Percentiles rank a stretch among this genome's conserved stretches.
Conservation (phyloP, 1,139 yeast genomes). For the Yarrowia galli region DNA sequence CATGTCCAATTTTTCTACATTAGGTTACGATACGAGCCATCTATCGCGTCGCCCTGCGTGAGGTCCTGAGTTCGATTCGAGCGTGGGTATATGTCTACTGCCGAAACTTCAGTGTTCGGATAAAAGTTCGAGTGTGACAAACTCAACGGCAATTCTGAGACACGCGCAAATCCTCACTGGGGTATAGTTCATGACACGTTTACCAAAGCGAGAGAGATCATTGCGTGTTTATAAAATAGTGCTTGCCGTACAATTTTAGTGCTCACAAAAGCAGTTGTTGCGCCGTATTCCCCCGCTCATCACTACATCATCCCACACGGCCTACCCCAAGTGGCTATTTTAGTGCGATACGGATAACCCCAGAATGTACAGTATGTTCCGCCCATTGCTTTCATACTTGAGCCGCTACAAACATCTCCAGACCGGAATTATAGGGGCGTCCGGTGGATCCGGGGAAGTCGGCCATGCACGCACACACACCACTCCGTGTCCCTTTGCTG, state of each 20-base stretch:
- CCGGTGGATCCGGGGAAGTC: background rate
- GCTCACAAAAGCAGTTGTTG: background rate
- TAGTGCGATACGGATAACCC: background rate
- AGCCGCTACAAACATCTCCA: constrained; percentile 1
- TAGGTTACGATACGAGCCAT: constrained; percentile 25
- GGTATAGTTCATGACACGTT: constrained; percentile 30
- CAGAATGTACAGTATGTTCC: background rate
- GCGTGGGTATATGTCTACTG: background rate
- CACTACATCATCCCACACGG: background rate
- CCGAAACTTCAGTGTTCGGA: background rate
- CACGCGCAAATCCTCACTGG: constrained; percentile 2
- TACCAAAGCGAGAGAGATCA: constrained; percentile 4
- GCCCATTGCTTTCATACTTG: background rate
- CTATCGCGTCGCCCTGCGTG: constrained; percentile 5
- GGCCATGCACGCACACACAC: background rate
- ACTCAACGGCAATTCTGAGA: constrained; percentile 17
- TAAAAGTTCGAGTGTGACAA: background rate
- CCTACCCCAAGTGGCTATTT: background rate
- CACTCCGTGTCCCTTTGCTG: background rate
- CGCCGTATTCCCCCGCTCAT: constrained; percentile 7
- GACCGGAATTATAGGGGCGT: constrained; percentile 5
- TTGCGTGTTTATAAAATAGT: background rate
- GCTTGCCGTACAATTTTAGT: too few relatives aligned
- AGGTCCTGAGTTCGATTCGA: constrained; percentile 5
- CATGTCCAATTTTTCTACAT: constrained; percentile 16